Evolutionary conservation across 306 rosid genomes (phyloP), one percentile per base, ranked within the genome.

Genomic region (Benincasa hispida): DNA sequence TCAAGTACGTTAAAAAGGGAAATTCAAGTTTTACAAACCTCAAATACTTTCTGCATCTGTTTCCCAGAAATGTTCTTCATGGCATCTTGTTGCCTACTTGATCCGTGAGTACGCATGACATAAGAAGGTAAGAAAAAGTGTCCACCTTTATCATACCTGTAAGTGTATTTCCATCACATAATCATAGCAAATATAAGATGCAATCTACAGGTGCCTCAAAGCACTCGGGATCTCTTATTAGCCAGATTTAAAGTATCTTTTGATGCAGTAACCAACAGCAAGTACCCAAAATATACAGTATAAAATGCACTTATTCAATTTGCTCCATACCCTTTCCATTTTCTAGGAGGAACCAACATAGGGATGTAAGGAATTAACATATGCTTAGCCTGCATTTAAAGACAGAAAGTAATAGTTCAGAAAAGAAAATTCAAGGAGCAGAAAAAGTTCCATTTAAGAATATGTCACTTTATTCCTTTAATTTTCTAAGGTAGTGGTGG

Each of bases 21-120:
- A 78, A 76, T 78, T 81, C 34, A 32, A 55, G 78, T 45, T 34
- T 60, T 70, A 25, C 70, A 51, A 70, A 92, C 97, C 97, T 92
- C 92, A 58, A 80, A 90, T 76, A 92, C 96, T 76, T 87, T 86
- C 72, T 83, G 92, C 96, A 92, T 88, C 84, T 88, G 86, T 60
- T 82, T 84, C 61, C 82, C 85, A 2, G 87, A 63, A 67, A 86
- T 78, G 48, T 66, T 87, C 86, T 84, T 87, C 85, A 92, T 77
- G 74, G 91, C 86, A 79, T 84, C 89, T 79, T 79, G 91, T 62
- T 92, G 97, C 85, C 79, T 92, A 82, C 89, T 83, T 47, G 91
- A 92, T 83, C 97, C 93, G 81, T 90, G 97, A 80, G 96, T 92
- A 51, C 93, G 96, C 97, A 92, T 90, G 75, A 88, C 83, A 85